Evolutionary conservation across 331 rosid species (phyloP), one percentile per base, ranked within the genome.

Genomic region (Pyracantha coccinea): DNA sequence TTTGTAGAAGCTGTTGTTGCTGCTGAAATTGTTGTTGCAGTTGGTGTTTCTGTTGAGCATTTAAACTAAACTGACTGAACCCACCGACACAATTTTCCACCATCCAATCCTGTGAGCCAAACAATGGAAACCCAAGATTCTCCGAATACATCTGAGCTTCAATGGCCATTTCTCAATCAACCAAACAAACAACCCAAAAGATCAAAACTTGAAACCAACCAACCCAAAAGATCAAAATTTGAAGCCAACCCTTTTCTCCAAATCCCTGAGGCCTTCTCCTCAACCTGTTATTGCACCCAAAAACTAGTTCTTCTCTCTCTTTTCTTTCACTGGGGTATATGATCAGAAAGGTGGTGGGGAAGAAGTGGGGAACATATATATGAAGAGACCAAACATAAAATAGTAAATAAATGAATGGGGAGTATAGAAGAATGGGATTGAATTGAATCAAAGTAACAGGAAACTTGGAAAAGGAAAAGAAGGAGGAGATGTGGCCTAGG

Each of bases 71-170:
- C 35, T 77, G 83, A n/a, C 19, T 25, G 7, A 80, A 45, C 19
- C 82, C 86, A 31, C 65, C 74, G 32, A 44, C 41, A 68, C 38
- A 55, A 47, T 55, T 76, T 23, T 71, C 71, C 11, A 66, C 44
- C 58, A 52, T 72, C 82, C 67, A 75, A 74, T 83, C 83, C 47
- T 82, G 78, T 4, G 86, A 68, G 5, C 74, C 86, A 20, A 58
- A 78, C 27, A 84, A 73, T 2, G 89, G 84, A 65, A 87, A 85
- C 55, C 79, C 75, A 21, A 61, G 64, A 65, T 81, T 83, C 28
- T 79, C 87, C 8, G 84, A 17, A 35, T 66, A 86, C 69, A 89
- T 21, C 71, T 85, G 95, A 2, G 96, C 90, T 45, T 90, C 89
- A 75, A 90, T 84, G 4, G 96, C 93, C 98, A 92, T 92, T 16